Evolutionary conservation across 2,329 filamentous ascomycete species (phyloP), one percentile per base, ranked within the genome.

Genomic region (Colletotrichum sp.): DNA sequence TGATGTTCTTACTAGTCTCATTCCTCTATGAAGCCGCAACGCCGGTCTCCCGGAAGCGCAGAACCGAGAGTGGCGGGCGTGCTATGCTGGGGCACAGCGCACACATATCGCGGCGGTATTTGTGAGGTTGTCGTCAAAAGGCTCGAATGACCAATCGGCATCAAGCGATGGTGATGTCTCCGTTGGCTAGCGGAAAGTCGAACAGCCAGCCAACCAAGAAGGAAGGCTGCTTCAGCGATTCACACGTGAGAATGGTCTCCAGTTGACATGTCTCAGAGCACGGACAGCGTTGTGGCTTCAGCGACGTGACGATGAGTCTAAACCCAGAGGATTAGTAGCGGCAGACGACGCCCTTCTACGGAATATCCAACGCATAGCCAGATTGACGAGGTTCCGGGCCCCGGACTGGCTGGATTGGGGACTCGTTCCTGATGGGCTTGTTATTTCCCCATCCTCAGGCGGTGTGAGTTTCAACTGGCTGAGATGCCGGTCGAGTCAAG

Each of bases 261-360:
- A 66, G 34, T 52, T 75, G 74, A 55, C 30, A 55, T 48, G 66
- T 66, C 71, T 75, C 48, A 39, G 18, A 66, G 74, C 74, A 76
- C 74, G 36, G 74, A 76, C 74, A 27, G 36, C 66, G 36, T 4
- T 39, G 52, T 52, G 70, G 74, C 71, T 74, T 64, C 68, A 39
- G 32, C 61, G 34, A 36, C 9, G 61, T 30, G 28, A 28, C 55
- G 7, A 66, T 3, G 12, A 70, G 71, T 8, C 71, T 75, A 76
- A 70, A 48, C 60, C 60, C 34, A 18, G 66, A 70, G 30, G 43
- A 65, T 48, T 27, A 58, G 22, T 69, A 25, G 36, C 56, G 39
- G 13, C 43, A 58, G 34, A 15, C 48, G 25, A 34, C 39, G 56
- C 72, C 34, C 71, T 74, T 65, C 62, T 69, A 30, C 52, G 27